phyloP scores from a whole-genome alignment of 2,329 filamentous ascomycete genomes.

The Apiospora rasikravindrae region DNA sequence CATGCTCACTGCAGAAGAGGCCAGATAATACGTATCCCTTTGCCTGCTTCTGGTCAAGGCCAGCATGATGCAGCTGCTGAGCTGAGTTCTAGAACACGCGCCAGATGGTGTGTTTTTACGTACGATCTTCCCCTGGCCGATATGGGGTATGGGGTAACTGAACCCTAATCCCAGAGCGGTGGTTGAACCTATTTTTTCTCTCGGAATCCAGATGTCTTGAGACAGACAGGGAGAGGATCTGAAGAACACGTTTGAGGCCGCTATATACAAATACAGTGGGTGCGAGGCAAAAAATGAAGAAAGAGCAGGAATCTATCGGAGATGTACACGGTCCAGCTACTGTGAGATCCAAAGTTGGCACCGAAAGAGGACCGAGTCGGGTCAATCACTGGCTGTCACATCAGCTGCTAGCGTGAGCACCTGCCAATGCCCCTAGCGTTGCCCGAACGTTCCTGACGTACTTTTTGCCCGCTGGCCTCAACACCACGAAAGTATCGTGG shows the following conservation, averaged over 20 bases:
- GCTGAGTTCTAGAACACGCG: not conserved
- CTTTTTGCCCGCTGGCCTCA: not conserved
- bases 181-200: not conserved
- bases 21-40: not conserved
- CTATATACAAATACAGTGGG: too few relatives aligned
- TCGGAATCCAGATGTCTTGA: not conserved
- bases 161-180: not conserved
- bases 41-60: not conserved
- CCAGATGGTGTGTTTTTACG: not conserved
- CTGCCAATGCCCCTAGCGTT: not conserved
- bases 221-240: not conserved
- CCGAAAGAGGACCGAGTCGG: not conserved
- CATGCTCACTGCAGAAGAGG: not conserved
- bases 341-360: not conserved
- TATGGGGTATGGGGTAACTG: slow-evolving; percentile 8
- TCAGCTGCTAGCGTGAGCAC: not conserved
- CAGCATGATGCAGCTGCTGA: not conserved
- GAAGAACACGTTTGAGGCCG: not conserved
- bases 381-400: not conserved
- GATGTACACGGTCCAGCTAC: not conserved
- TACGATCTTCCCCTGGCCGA: not conserved
- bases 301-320: not conserved
- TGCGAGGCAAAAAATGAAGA: not conserved
- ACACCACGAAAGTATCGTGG: not conserved
- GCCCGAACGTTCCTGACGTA: not conserved